phyloP scores from a whole-genome alignment of 2,329 filamentous ascomycete species.

The Scytalidium sp. region DNA sequence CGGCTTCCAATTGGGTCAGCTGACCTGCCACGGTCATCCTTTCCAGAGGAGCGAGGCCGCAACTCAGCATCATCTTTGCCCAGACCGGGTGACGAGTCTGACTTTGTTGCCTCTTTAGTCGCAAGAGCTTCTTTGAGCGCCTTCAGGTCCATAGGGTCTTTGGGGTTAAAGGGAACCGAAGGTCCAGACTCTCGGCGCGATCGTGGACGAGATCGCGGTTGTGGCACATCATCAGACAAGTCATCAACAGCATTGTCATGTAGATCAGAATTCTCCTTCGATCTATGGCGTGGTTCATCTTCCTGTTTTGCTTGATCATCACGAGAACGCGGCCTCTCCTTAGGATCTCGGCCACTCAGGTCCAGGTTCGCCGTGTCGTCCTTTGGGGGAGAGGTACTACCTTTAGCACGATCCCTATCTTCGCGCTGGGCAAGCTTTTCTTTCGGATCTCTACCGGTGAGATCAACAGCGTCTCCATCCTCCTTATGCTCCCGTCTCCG shows the following conservation, averaged over 20 bases:
- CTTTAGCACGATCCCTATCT: conserved; percentile 2
- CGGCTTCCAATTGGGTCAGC: not conserved
- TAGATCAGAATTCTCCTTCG: not conserved
- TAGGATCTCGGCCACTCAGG: conserved; percentile 36
- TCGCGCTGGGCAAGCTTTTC: conserved; percentile 11
- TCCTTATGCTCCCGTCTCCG: conserved; percentile 18
- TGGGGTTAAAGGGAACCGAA: conserved; percentile 26
- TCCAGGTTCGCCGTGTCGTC: conserved; percentile 9
- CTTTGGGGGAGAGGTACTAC: conserved; percentile 3
- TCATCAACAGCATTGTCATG: not conserved
- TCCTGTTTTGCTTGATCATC: conserved; percentile 13
- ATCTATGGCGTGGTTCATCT: not conserved
- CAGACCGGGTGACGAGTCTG: too few relatives aligned
- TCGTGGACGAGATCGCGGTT: conserved; percentile 4
- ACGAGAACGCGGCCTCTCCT: conserved; percentile 41
- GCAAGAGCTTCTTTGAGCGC: conserved; percentile 27
- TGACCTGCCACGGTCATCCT: not conserved
- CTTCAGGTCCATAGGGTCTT: conserved; percentile 29
- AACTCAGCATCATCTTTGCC: not conserved
- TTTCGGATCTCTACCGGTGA: conserved; percentile 17
- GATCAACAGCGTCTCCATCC: conserved; percentile 18
- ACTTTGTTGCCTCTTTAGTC: conserved; percentile 15
- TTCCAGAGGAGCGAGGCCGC: not conserved
- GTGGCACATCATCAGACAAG: not conserved
- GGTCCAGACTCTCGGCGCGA: conserved; percentile 16